Conservation (phyloP, 257 asterid genomes). For the Gentiana straminea region DNA sequence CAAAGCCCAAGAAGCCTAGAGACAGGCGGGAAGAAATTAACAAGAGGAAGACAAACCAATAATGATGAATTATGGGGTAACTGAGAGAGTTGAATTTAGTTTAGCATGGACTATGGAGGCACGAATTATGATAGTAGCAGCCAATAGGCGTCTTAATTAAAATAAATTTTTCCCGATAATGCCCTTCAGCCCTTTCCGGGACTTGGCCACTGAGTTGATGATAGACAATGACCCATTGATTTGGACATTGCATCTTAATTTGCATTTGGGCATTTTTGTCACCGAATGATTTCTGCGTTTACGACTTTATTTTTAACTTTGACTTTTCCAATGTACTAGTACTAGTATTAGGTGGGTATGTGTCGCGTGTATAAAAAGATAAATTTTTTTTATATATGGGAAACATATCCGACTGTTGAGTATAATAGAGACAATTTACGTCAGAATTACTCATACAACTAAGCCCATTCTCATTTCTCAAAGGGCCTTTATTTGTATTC, state of each 20-base stretch:
- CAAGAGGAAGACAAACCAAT: slow-evolving; percentile 12
- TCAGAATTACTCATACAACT: too few species aligned
- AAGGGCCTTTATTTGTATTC: too few species aligned
- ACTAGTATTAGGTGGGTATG: too few species aligned
- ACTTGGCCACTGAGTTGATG: slow-evolving; percentile 11
- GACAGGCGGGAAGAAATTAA: background rate
- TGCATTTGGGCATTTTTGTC: too few species aligned
- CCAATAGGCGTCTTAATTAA: background rate
- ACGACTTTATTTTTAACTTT: too few species aligned
- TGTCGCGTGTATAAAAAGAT: too few species aligned
- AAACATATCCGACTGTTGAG: too few species aligned
- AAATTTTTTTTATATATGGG: too few species aligned
- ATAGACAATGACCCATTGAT: slow-evolving; percentile 31
- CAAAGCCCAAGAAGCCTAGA: slow-evolving; percentile 7
- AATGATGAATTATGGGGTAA: slow-evolving; percentile 9
- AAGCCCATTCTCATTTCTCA: too few species aligned
- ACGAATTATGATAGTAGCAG: slow-evolving; percentile 11
- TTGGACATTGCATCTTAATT: slow-evolving; percentile 18
- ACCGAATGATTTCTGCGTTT: too few species aligned
- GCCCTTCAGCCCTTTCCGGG: slow-evolving; percentile 20
- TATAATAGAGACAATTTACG: too few species aligned
- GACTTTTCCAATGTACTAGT: too few species aligned
- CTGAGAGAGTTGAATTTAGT: slow-evolving; percentile 21
- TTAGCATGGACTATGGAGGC: slow-evolving; percentile 8
- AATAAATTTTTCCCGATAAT: slow-evolving; percentile 7